A percentile compares a stretch with the other conserved stretches of the same genome.
Conservation (phyloP, 768 basidiomycete genomes). For the Serendipita sp. region DNA sequence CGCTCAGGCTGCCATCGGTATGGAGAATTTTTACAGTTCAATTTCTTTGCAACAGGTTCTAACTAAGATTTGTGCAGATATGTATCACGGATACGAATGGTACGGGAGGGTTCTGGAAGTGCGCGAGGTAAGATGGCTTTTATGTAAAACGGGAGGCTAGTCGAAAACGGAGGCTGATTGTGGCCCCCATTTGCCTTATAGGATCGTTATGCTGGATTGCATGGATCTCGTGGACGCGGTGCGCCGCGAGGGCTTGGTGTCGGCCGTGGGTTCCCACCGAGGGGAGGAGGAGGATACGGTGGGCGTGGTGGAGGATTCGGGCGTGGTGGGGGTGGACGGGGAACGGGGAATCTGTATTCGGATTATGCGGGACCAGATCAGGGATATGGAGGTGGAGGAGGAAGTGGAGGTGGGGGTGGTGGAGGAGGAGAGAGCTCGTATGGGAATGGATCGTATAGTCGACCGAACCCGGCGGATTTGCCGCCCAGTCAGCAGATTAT, state of each 20-base stretch:
- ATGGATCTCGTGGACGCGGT: constrained; percentile 9
- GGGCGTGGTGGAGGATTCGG: constrained; percentile 24
- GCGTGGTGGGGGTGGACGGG: constrained; percentile 34
- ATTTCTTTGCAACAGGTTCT: not conserved
- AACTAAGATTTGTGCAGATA: constrained; percentile 33
- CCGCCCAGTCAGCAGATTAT: constrained; percentile 95
- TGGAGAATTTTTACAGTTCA: constrained; percentile 21
- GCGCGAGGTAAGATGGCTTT: constrained; percentile 68
- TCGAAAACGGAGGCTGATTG: no score
- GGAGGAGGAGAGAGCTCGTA: constrained; percentile 28
- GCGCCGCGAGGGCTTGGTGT: constrained; percentile 12
- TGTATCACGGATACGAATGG: constrained; percentile 98
- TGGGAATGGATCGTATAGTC: constrained; percentile 20
- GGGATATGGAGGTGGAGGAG: not conserved
- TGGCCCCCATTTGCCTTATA: constrained; percentile 17
- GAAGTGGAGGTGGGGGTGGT: constrained; percentile 21
- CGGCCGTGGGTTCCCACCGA: constrained; percentile 13
- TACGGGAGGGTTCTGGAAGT: constrained; percentile 92
- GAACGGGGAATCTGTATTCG: constrained; percentile 78
- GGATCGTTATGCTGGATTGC: constrained; percentile 70
- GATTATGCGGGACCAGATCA: constrained; percentile 79
- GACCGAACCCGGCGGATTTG: constrained; percentile 12
- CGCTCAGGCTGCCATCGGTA: constrained; percentile 83
- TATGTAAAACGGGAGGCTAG: no score
- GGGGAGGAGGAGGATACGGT: constrained; percentile 48